Base-by-base conservation (phyloP, 306 rosid species). In the Trifolium repens region DNA sequence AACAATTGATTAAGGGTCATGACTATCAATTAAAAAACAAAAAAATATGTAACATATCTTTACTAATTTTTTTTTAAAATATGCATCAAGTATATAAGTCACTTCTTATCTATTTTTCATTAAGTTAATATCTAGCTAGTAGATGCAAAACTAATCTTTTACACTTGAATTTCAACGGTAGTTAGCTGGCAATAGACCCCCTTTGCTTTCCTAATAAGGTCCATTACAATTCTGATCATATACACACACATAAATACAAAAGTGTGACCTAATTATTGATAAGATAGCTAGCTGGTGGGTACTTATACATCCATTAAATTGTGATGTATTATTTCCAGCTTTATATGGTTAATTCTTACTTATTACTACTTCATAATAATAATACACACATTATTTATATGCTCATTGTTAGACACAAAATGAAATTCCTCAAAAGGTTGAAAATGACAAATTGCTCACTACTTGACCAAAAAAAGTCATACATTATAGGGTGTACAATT, bases 221-320 rank as follows among this genome's bases (percentile, higher is more conserved):
- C 43, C 35, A 14, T 24, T 7, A 76, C 32, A 15, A 54, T 75
- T 70, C 34, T 55, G 55, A 71, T 46, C 8, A 62, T 50, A 19
- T 9, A 22, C 37, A 32, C 35, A 32, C 35, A 32, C 35, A 22
- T 35, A 64, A 62, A 72, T 24, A 77, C 62, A 74, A 47, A 77
- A 47, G 57, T 27, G 71, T 67, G 77, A 60, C 77, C 80, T 61
- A 78, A 68, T 63, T 37, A 68, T 63, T 37, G 57, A 78, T 50
- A 61, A 27, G 76, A 82, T 14, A 9, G 67, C 15, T 50, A 52
- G 58, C 47, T 40, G 37, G 76, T 72, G 72, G 76, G 61, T 39
- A 26, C 26, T 58, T 50, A 13, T 69, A 49, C 79, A 15, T 35
- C 59, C 34, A 58, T 81, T 17, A 43, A 57, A 57, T 69, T 62